These are phyloP conservation scores for Daldinia grandis DNA, from an alignment of 495 filamentous ascomycete species.

Conservation along the genomic window DNA sequence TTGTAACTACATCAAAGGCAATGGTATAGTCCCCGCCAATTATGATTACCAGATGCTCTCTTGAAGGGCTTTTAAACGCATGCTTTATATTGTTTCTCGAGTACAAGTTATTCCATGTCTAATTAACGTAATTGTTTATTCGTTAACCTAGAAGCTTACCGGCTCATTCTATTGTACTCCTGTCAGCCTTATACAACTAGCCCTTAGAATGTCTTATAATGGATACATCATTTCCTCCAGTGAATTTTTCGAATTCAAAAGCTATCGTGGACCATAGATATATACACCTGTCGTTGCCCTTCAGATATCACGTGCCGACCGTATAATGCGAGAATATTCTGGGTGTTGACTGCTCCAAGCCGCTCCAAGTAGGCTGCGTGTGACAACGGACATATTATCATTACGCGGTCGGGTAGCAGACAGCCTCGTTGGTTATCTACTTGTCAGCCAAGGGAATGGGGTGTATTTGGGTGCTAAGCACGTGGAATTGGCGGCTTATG, in stretches of 20 bases:
- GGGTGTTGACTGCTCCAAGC: slow-evolving; percentile 3
- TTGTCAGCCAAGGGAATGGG: neutral
- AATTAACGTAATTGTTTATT: too few relatives aligned
- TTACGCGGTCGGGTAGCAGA: slow-evolving; percentile 8
- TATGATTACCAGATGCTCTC: too few relatives aligned
- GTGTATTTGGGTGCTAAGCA: slow-evolving; percentile 7
- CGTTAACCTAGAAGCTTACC: too few relatives aligned
- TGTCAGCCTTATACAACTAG: neutral
- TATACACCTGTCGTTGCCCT: neutral
- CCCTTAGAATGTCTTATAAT: neutral
- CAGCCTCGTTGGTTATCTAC: neutral
- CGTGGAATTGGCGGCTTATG: slow-evolving; percentile 34
- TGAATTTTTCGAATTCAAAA: neutral
- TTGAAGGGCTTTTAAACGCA: too few relatives aligned
- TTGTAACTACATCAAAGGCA: too few relatives aligned
- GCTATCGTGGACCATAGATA: neutral
- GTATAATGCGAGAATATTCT: slow-evolving; percentile 22
- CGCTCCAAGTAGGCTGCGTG: slow-evolving; percentile 12
- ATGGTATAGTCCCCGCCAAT: too few relatives aligned
- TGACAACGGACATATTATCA: slow-evolving; percentile 15
- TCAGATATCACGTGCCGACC: slow-evolving; percentile 25
- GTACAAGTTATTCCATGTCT: too few relatives aligned
- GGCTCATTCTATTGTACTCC: too few relatives aligned
- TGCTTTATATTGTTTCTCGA: too few relatives aligned
- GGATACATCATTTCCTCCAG: neutral